Base-by-base conservation (phyloP, 106 monocot genomes). In the Amphibolis antarctica region DNA sequence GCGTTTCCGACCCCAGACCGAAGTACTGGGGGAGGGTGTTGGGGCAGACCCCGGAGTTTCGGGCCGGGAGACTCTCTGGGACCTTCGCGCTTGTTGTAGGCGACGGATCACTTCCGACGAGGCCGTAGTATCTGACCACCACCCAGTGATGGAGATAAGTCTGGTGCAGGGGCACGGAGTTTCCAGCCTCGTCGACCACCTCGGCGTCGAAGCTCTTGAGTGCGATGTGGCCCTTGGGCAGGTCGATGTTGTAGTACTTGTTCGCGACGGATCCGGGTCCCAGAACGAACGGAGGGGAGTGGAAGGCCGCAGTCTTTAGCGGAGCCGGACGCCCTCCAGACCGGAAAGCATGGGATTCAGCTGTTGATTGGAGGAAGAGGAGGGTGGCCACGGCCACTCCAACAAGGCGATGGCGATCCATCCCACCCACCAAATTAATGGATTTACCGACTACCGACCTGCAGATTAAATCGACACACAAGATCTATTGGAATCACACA, bases 111-210 rank as follows among this genome's bases (percentile, higher is more conserved):
- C 6, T 54, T n/a, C 3, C 50, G 42, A 66, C 73, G 1, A 23
- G 17, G 5, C 47, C 63, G 12, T 84, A 86, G 70, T 83, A 92
- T 62, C 73, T 62, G 1, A 31, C 42, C 4, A 92, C 62, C 6
- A 76, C 60, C 92, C 92, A 92, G 48, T 92, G 92, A 69, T 92
- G 92, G 44, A 92, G 77, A 51, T 92, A 92, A 5, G 92, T 82
- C 54, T 92, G 86, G 46, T 82, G 80, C 29, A 92, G 84, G 7
- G 92, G 85, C 10, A 92, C 64, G 6, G 88, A 46, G 26, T 65
- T 69, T 0, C 79, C 87, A 15, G 48, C 67, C 65, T 80, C 82
- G 21, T 88, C 92, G 10, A 92, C 74, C 0, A 85, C 82, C 64
- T 92, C 92, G 4, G 67, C 88, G 18, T 79, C 10, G 12, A 92